phyloP scores from a whole-genome alignment of 352 stramenopile species.

The Vaucheria bursata region DNA sequence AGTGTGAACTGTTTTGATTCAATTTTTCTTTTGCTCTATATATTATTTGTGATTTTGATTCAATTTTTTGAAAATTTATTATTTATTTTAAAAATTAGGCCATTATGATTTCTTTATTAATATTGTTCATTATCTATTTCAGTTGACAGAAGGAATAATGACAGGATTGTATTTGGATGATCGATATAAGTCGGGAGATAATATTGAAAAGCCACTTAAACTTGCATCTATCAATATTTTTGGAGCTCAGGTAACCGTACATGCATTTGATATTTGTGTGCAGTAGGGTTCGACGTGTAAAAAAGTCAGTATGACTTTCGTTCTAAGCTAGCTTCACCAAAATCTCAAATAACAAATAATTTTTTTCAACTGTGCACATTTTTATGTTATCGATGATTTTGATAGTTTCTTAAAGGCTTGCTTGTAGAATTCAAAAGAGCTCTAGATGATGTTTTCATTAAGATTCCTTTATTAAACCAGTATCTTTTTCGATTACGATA shows the following conservation, averaged over 20 bases:
- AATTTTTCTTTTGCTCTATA: background rate
- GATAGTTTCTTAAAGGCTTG: no score
- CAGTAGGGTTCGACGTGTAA: no score
- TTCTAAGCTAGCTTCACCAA: background rate
- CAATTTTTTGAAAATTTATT: no score
- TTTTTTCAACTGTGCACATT: no score
- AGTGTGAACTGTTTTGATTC: background rate
- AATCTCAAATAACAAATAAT: no score
- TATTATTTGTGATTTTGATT: background rate
- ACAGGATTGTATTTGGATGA: constrained; percentile 30
- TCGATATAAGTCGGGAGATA: constrained; percentile 32
- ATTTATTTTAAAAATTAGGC: background rate
- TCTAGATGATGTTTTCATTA: no score
- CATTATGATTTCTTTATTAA: background rate
- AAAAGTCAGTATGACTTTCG: background rate
- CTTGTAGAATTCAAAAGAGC: no score
- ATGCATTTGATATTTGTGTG: background rate
- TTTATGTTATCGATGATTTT: no score
- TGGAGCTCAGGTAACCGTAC: background rate
- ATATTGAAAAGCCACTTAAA: constrained; percentile 20
- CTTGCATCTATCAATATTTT: no score
- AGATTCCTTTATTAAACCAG: no score
- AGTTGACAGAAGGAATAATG: constrained; percentile 22
- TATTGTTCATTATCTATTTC: background rate
- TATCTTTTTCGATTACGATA: no score